These are phyloP conservation scores for Ettlia oleoabundans DNA, from an alignment of 139 green algal genomes.

Conservation along the genomic window DNA sequence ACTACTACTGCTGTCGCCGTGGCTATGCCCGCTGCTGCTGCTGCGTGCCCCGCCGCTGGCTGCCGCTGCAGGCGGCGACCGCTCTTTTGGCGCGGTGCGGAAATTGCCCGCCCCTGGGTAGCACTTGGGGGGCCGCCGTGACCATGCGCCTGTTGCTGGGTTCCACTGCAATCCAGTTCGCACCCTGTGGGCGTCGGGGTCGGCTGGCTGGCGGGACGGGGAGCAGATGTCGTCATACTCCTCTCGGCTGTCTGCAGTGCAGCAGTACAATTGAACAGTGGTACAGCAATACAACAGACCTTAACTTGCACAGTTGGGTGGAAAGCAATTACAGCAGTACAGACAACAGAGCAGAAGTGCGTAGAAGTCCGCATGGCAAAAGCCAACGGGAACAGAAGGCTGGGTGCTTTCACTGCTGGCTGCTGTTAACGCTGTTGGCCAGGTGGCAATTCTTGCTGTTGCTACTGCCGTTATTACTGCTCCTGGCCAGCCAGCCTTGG, in stretches of 20 bases:
- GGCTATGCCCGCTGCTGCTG: neutral
- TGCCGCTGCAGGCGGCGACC: neutral
- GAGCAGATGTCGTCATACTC: neutral
- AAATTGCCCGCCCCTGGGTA: constrained; percentile 4
- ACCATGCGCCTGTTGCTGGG: neutral
- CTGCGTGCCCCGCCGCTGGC: neutral
- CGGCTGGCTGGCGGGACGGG: neutral
- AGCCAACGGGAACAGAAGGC: too few relatives aligned
- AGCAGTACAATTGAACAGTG: neutral
- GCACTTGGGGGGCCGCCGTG: neutral
- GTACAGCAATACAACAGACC: too few relatives aligned
- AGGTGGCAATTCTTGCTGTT: too few relatives aligned
- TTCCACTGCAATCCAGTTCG: constrained; percentile 12
- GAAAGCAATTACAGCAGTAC: too few relatives aligned
- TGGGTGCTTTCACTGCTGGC: too few relatives aligned
- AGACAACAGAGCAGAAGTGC: neutral
- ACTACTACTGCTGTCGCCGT: neutral
- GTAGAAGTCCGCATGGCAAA: too few relatives aligned
- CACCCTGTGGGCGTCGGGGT: constrained; percentile 18
- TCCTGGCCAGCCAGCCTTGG: too few relatives aligned
- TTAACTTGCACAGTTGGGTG: too few relatives aligned
- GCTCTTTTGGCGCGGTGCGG: neutral
- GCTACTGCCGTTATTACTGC: too few relatives aligned
- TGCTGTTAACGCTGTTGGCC: too few relatives aligned
- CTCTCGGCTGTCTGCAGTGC: neutral